Evolutionary conservation across 495 filamentous ascomycete genomes (phyloP), one percentile per base, ranked within the genome.

Genomic region (Daldinia vernicosa): DNA sequence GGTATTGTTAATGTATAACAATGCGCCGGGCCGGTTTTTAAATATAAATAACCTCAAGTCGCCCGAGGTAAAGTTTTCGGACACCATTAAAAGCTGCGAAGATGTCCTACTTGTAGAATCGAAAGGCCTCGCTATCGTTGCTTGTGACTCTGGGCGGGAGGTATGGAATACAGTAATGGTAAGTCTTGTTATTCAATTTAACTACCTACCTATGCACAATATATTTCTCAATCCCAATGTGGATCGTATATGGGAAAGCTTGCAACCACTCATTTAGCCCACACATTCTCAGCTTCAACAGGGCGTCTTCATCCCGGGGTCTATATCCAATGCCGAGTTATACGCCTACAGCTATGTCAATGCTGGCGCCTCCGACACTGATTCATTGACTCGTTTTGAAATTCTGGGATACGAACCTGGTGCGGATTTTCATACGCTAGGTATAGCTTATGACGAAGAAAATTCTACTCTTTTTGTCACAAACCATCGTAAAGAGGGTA

Each of bases 131-230:
- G 82, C 81, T 37, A 76, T 84, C 47, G 70, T 84, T 1, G 77
- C 72, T 56, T 84, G 82, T 58, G 82, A 84, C 37, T 66, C 78
- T 0, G 81, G 81, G 14, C 70, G 84, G 11, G 84, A 84, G 66
- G 70, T 52, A 15, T 85, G 78, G 78, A 85, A 86, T 70, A 83
- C 84, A 5, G 83, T 85, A 15, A 84, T 86, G 81, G 81, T 82
- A 60, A 78, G 73, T 8, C 75, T 79, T 54, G 27, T 67, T n/a
- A 51, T 68, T 33, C 8, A 26, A 12, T 47, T 32, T 28, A n/a
- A n/a, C n/a, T n/a, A n/a, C n/a, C n/a, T n/a, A n/a, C n/a, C n/a
- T n/a, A 12, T 17, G 27, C 22, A 27, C 26, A 1, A 22, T 26
- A 1, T 1, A 3, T 6, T 24, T 39, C 55, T 37, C 11, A n/a